These are phyloP conservation scores for Aegilops umbellulata DNA, from an alignment of 176 grass and related monocot genomes.

Conservation along the genomic window DNA sequence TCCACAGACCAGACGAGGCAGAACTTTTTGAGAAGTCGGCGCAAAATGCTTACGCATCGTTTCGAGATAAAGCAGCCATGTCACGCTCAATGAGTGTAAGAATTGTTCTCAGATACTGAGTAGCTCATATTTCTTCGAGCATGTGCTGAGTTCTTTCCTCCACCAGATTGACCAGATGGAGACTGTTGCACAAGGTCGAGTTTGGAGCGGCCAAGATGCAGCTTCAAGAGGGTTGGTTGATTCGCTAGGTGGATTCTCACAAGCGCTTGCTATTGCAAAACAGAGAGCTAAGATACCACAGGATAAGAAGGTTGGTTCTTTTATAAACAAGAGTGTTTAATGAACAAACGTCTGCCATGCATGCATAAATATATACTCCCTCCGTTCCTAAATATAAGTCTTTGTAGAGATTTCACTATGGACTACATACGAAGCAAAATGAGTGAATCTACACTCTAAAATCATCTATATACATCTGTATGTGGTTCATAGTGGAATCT, in stretches of 20 bases:
- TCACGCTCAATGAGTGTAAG: constrained; percentile 93
- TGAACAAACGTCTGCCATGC: not conserved
- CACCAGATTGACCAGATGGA: constrained; percentile 94
- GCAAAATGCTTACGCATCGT: constrained; percentile 69
- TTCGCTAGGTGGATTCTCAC: constrained; percentile 81
- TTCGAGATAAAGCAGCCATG: constrained; percentile 95
- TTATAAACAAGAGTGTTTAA: not conserved
- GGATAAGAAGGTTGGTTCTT: constrained; percentile 62
- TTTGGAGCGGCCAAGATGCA: constrained; percentile 91
- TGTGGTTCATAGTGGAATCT: too few species aligned
- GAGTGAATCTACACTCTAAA: too few species aligned
- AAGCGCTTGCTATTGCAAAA: constrained; percentile 94
- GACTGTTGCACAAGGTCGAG: constrained; percentile 90
- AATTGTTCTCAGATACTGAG: constrained; percentile 13
- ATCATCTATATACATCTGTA: too few species aligned
- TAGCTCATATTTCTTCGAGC: constrained; percentile 26
- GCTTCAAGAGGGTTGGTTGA: constrained; percentile 89
- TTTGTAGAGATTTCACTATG: too few species aligned
- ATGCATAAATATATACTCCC: not conserved
- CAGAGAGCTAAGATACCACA: constrained; percentile 88
- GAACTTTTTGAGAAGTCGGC: constrained; percentile 82
- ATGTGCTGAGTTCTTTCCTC: constrained; percentile 36
- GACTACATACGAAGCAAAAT: too few species aligned
- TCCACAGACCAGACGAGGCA: constrained; percentile 67
- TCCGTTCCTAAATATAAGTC: too few species aligned